Conservation (phyloP, 768 basidiomycete genomes). For the Hygrophoropsis aurantiaca region DNA sequence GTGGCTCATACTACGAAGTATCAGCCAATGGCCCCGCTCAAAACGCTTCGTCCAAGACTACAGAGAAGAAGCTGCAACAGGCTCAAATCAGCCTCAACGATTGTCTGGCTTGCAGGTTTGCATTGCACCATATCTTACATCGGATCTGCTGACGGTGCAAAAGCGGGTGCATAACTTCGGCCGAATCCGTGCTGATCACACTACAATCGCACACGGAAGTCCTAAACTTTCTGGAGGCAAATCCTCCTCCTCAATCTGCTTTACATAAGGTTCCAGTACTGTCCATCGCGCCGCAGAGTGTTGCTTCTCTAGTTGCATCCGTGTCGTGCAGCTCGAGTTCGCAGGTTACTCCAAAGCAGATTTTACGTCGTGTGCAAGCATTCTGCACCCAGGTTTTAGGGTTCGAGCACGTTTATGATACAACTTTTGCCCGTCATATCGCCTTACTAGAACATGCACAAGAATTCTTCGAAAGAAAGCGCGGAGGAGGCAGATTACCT, state of each 20-base stretch:
- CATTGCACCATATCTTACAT: neutral
- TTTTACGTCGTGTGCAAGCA: constrained; percentile 68
- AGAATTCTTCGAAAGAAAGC: constrained; percentile 77
- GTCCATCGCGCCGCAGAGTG: constrained; percentile 87
- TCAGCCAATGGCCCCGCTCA: constrained; percentile 28
- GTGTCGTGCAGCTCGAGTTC: constrained; percentile 46
- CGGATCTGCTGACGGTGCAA: neutral
- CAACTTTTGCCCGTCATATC: constrained; percentile 90
- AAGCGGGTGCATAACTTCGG: constrained; percentile 98
- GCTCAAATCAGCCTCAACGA: constrained; percentile 97
- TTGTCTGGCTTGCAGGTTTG: constrained; percentile 94
- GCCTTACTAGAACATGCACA: constrained; percentile 76
- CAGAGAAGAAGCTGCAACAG: constrained; percentile 71
- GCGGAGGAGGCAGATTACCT: constrained; percentile 53
- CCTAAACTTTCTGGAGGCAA: constrained; percentile 68
- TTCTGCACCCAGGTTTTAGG: constrained; percentile 72
- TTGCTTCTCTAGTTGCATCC: constrained; percentile 77
- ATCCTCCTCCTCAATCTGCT: constrained; percentile 40
- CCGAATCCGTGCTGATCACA: constrained; percentile 95
- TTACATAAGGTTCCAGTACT: constrained; percentile 62
- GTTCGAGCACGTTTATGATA: constrained; percentile 86
- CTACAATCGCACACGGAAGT: constrained; percentile 95
- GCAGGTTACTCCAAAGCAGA: constrained; percentile 49
- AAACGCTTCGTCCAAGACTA: constrained; percentile 19
- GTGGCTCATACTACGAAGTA: constrained; percentile 88